These are phyloP conservation scores for Raphanus sativus DNA, from an alignment of 345 rosid genomes.

Conservation along the genomic window DNA sequence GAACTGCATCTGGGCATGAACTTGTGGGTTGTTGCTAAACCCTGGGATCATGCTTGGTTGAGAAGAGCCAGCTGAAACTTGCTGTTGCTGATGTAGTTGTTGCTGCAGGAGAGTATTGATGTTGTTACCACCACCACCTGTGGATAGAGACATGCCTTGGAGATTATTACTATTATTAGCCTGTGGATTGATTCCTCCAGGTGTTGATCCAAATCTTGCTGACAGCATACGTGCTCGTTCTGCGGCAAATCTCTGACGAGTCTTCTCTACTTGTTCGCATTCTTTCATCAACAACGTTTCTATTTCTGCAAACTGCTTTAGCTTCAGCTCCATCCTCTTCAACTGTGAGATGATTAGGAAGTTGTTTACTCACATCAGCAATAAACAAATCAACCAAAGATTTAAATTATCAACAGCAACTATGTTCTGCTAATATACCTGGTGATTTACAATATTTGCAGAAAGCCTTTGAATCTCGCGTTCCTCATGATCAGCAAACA, in stretches of 20 bases:
- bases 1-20: conserved; percentile 76
- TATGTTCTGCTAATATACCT: conserved; percentile 48
- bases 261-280: conserved; percentile 93
- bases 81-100: conserved; percentile 39
- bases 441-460: conserved; percentile 93
- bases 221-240: conserved; percentile 72
- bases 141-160: conserved; percentile 54
- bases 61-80: conserved; percentile 53
- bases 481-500: conserved; percentile 98
- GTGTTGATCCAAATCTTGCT: conserved; percentile 47
- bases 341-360: conserved; percentile 42
- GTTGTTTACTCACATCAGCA: neutral
- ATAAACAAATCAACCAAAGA: neutral
- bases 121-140: conserved; percentile 55
- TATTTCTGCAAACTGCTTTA: conserved; percentile 97
- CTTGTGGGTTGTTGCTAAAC: conserved; percentile 53
- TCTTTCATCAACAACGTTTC: conserved; percentile 93
- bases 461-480: conserved; percentile 96
- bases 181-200: conserved; percentile 55
- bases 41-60: conserved; percentile 67
- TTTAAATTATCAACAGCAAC: neutral
- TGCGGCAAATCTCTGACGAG: conserved; percentile 77
- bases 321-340: conserved; percentile 94
- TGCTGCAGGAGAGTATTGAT: conserved; percentile 48
- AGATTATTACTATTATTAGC: conserved; percentile 47